Evolutionary conservation across 768 basidiomycete species (phyloP), one percentile per base, ranked within the genome.

Genomic region (Russula earlei): DNA sequence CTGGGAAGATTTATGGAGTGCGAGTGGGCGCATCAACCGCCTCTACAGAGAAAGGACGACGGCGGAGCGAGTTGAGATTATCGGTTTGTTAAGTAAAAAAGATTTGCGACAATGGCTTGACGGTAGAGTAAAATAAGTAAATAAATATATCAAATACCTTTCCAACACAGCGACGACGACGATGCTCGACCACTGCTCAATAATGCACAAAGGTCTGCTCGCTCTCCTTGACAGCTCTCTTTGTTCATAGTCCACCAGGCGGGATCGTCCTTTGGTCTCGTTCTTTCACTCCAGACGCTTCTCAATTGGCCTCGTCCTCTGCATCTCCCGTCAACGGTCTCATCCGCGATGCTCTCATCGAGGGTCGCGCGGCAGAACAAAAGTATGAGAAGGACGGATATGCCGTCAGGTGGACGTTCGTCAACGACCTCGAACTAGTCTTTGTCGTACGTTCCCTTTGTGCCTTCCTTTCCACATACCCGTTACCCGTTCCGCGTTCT

Each of bases 141-240:
- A 45, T 48, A 60, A 58, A 52, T 22, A 41, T 45, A 41, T 19
- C n/a, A 19, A 19, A 37, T 25, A 47, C 17, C 19, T 19, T 33
- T 15, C 10, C n/a, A 5, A 11, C 31, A 33, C 34, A 4, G 34
- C 17, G 7, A 20, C 34, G 11, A 19, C 14, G 38, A 55, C 59
- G 54, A 96, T 96, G 92, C 81, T 96, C 56, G 94, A 97, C 72
- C 89, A 93, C 70, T 91, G 92, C 69, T 93, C 91, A 27, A 95
- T 97, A 65, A 91, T 91, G 9, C 91, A 93, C 70, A 90, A 90
- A 79, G 91, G 92, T 86, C 47, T 29, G 57, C 47, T 43, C 22
- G 7, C 36, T 53, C 45, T 14, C 11, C 40, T 34, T 37, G 25
- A 41, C 41, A 24, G 19, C 8, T 52, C 7, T n/a, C 24, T 1